Conservation (phyloP, 768 basidiomycete species). For the Leccinum ochraceum region DNA sequence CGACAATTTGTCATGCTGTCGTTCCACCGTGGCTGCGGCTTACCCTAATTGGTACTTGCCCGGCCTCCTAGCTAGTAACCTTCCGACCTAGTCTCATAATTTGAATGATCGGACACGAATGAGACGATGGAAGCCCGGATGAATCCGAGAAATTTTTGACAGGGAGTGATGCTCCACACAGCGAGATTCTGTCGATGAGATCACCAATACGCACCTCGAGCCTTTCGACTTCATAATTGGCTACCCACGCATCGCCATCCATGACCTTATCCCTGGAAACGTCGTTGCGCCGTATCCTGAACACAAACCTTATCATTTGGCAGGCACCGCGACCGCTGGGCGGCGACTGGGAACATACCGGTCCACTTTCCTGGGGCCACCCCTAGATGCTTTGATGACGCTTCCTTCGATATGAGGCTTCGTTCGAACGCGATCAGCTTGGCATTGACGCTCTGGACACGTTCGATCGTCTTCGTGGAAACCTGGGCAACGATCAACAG, state of each 20-base stretch:
- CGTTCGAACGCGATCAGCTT: constrained; percentile 71
- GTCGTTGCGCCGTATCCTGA: neutral
- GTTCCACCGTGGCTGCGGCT: too few species aligned
- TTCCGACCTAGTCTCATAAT: too few species aligned
- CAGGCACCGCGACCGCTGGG: neutral
- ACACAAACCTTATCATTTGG: neutral
- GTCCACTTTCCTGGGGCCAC: neutral
- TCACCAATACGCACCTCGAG: neutral
- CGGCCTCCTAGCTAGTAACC: too few species aligned
- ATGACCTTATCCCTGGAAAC: neutral
- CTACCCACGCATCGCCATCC: neutral
- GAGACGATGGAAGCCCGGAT: too few species aligned
- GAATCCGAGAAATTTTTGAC: too few species aligned
- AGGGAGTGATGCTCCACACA: neutral
- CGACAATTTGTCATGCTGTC: too few species aligned
- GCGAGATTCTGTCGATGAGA: neutral
- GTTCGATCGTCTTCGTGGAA: neutral
- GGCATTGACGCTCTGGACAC: constrained; percentile 46
- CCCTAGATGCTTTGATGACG: neutral
- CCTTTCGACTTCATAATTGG: neutral
- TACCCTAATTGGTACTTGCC: too few species aligned
- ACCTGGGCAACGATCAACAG: neutral
- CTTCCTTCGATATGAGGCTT: neutral
- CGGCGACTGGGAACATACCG: neutral
- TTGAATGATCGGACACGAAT: too few species aligned